Evolutionary conservation across 164 flowering plant species (phyloP), one percentile per base, ranked within the genome.

Genomic region (Euptelea pleiosperma): DNA sequence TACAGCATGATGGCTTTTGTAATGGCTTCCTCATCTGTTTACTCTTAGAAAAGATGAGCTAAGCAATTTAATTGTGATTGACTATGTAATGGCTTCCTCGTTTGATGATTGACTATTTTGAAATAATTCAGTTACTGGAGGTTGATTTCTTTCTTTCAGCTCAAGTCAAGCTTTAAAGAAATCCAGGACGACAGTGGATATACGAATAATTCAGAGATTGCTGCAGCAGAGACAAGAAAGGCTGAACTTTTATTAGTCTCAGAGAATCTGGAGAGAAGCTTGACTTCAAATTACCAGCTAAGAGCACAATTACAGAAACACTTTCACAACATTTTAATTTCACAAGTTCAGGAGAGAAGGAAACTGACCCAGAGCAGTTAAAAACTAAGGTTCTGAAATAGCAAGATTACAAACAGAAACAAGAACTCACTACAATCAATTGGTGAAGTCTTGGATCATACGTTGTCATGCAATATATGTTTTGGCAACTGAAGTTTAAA

Each of bases 221-320:
- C 73, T 49, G 79, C 64, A 41, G 85, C 76, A 25, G 84, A 81
- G 68, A 63, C 24, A 43, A 72, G 57, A 31, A 75, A 73, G 59
- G 61, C 75, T 41, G 71, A 77, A 34, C 79, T 80, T 24, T 21
- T 67, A 25, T 70, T 63, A 24, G 24, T 44, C 34, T 80, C 78
- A 49, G 72, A 76, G 69, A 72, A 68, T 33, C 26, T 83, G 72
- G 75, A 75, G 6, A 66, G 54, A 55, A 70, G 54, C 31, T 57
- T 83, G 72, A 73, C 72, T 31, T 72, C 75, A 18, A 83, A 79
- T 55, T 54, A 80, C 62, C 73, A 67, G 40, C 18, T 62, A 21
- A 64, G 57, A 67, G 62, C 68, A 24, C 75, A 69, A 29, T 59
- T 80, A 57, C 77, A 64, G 60, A 78, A 71, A 61, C 78, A 80